These are phyloP conservation scores for Dothideomycetidae sp. DNA, from an alignment of 2,329 filamentous ascomycete species.

Conservation along the genomic window DNA sequence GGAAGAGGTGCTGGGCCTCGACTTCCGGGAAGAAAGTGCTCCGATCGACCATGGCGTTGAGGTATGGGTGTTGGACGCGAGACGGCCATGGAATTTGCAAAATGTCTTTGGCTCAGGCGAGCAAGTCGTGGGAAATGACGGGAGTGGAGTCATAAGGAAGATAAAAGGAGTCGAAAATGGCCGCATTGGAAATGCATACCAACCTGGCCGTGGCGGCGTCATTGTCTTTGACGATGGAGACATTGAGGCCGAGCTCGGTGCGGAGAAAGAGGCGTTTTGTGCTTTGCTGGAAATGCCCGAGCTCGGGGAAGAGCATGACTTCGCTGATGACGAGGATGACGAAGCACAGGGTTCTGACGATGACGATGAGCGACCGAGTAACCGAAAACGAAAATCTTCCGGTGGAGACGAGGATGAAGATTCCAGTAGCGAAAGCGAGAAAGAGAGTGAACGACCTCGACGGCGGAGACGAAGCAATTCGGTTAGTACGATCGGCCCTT, in stretches of 20 bases:
- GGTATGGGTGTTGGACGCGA: slow-evolving; percentile 84
- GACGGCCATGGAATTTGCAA: slow-evolving; percentile 84
- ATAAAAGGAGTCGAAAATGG: slow-evolving; percentile 58
- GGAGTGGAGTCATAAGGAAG: slow-evolving; percentile 29
- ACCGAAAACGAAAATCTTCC: slow-evolving; percentile 29
- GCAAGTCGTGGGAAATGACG: slow-evolving; percentile 32
- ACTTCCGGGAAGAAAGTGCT: slow-evolving; percentile 30
- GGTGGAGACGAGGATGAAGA: slow-evolving; percentile 19
- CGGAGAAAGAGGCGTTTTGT: slow-evolving; percentile 69
- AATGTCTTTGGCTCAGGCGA: slow-evolving; percentile 59
- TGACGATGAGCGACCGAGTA: slow-evolving; percentile 22
- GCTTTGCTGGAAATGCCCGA: slow-evolving; percentile 86
- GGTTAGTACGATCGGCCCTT: slow-evolving; percentile 38
- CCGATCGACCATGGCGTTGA: slow-evolving; percentile 64
- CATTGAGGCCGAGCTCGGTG: slow-evolving; percentile 64
- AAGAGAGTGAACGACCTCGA: slow-evolving; percentile 62
- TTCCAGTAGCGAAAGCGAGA: slow-evolving; percentile 47
- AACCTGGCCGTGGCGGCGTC: slow-evolving; percentile 69
- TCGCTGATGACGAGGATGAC: slow-evolving; percentile 43
- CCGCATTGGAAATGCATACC: slow-evolving; percentile 56
- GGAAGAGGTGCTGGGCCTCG: slow-evolving; percentile 62
- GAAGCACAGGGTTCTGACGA: slow-evolving; percentile 44
- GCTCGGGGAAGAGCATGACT: slow-evolving; percentile 58
- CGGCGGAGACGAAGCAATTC: slow-evolving; percentile 85
- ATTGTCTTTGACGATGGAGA: slow-evolving; percentile 95